These are phyloP conservation scores for Posidonia australis DNA, from an alignment of 106 monocot species.

Conservation along the genomic window DNA sequence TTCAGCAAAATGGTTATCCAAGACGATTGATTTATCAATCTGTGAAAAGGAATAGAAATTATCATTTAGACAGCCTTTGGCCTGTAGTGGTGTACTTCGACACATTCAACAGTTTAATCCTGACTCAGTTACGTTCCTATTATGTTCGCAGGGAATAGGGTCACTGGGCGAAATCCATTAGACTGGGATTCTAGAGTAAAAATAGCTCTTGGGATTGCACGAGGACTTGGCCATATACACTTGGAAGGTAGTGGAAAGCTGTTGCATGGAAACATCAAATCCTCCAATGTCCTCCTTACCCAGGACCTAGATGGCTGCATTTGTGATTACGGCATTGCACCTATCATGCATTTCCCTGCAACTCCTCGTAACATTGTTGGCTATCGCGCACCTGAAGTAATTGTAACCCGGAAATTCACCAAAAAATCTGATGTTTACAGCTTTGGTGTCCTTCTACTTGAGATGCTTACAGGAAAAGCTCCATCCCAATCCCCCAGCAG, in stretches of 20 bases:
- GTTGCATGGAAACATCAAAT: constrained; percentile 58
- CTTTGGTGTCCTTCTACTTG: constrained; percentile 55
- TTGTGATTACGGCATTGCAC: constrained; percentile 29
- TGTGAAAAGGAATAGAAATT: too few relatives aligned
- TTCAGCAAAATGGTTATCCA: too few relatives aligned
- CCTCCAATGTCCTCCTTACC: constrained; percentile 49
- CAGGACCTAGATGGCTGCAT: constrained; percentile 20
- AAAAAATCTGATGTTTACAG: constrained; percentile 60
- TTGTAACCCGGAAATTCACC: constrained; percentile 21
- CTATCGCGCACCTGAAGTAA: constrained; percentile 46
- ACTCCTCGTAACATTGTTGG: constrained; percentile 9
- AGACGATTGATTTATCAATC: too few relatives aligned
- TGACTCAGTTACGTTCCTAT: too few relatives aligned
- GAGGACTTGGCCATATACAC: constrained; percentile 43
- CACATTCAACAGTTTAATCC: too few relatives aligned
- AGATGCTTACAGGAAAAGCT: constrained; percentile 43
- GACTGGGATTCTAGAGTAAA: constrained; percentile 33
- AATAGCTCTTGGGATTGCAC: constrained; percentile 36
- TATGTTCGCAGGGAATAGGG: constrained; percentile 26
- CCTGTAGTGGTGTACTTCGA: too few relatives aligned
- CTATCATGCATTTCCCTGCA: constrained; percentile 20
- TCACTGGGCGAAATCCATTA: constrained; percentile 18
- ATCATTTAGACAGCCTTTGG: too few relatives aligned
- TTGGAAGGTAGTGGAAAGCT: constrained; percentile 12
- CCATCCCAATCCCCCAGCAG: constrained; percentile 25